Base-by-base conservation (phyloP, 352 stramenopile genomes). In the Phytopythium cucurbitacearum region DNA sequence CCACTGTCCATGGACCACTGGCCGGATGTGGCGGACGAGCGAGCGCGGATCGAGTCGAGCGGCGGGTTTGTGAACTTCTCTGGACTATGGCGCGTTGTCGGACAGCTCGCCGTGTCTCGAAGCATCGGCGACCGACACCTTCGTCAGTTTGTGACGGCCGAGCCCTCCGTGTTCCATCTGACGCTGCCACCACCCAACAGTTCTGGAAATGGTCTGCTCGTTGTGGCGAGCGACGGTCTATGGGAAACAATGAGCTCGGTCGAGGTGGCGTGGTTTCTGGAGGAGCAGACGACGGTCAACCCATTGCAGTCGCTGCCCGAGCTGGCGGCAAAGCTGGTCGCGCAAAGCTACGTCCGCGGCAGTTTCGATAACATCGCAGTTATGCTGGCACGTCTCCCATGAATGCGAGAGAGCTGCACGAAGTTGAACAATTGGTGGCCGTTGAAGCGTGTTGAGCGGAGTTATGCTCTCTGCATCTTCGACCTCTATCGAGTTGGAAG, bases 341-440 rank as follows among this genome's bases (percentile, higher is more conserved):
- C 91, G 16, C 91, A 98, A 62, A 87, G 91, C 34, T 98, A 97
- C 59, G 77, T 98, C n/a, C 80, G 93, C 46, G 95, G 96, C 46
- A 97, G 87, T 47, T 86, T 87, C 5, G 96, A 99, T 61, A 99
- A 99, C 57, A 91, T 98, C 59, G 95, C 90, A 33, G 82, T 96
- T 12, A 80, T 90, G 8, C 53, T 87, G 3, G 65, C 85, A 5
- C 55, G 44, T 16, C 49, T 76, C 28, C 33, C 60, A 11, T 65
- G 42, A 15, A n/a, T 12, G 34, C n/a, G 32, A 13, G 41, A 57
- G 37, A 32, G 33, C n/a, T 15, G 6, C 10, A 21, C 16, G 10
- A 4, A 33, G 16, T 49, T 49, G 58, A 50, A 38, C 46, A 53
- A 16, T 47, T 64, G 33, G 13, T 56, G 61, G 65, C 62, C 60